A percentile compares a stretch with the other conserved stretches of the same genome.
Evolutionary conservation across 495 filamentous ascomycete genomes (phyloP).

Genomic region (Parachaetomium inaequale): DNA sequence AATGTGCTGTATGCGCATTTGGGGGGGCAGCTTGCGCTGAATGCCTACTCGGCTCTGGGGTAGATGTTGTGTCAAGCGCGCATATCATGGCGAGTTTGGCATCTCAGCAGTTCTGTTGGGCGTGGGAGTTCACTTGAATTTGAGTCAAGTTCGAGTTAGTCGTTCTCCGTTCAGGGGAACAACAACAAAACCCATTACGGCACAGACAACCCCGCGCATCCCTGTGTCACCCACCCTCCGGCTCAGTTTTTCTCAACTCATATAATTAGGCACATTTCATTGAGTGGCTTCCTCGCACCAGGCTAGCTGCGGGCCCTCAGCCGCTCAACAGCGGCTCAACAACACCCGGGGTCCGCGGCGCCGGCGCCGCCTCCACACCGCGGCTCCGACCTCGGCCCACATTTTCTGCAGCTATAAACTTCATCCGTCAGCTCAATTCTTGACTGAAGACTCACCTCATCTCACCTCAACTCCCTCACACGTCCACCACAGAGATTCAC

Average conservation of each 20-base stretch:
- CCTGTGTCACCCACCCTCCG: too few species aligned
- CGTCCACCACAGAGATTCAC: neutral
- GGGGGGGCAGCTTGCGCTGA: conserved; percentile 60
- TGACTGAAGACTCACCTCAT: neutral
- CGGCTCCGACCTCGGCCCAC: conserved; percentile 25
- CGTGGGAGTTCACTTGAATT: too few species aligned
- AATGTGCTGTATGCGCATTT: conserved; percentile 64
- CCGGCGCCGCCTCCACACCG: neutral
- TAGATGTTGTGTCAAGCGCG: too few species aligned
- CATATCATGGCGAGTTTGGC: too few species aligned
- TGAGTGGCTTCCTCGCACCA: neutral
- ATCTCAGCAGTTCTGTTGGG: too few species aligned
- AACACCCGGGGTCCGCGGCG: conserved; percentile 6
- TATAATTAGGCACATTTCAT: too few species aligned
- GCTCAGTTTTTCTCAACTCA: too few species aligned
- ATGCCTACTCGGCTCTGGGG: conserved; percentile 46
- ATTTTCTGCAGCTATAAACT: neutral
- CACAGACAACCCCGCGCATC: too few species aligned
- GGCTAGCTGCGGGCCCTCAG: neutral
- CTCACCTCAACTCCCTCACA: neutral
- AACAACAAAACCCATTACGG: too few species aligned
- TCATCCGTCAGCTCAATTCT: neutral
- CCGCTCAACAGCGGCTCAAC: conserved; percentile 10
- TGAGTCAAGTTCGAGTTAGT: too few species aligned
- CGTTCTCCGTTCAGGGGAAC: too few species aligned